Percentiles rank a stretch among this genome's conserved stretches.
phyloP scores from a whole-genome alignment of 768 basidiomycete genomes.

The Boletus insuetus region DNA sequence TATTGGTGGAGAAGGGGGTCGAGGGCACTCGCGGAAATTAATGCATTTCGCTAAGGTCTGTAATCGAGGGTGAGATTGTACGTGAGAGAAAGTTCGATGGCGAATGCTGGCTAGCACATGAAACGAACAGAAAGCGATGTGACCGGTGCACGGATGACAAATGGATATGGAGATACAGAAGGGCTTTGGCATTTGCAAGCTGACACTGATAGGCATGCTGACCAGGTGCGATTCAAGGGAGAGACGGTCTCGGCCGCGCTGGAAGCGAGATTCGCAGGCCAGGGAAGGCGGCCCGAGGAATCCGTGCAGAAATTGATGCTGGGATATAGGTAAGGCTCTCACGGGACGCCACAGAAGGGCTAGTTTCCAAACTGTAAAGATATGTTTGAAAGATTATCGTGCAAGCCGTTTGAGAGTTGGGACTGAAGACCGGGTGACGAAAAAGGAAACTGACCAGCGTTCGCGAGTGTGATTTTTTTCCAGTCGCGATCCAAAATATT shows the following conservation, averaged over 20 bases:
- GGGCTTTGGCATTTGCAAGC: not conserved
- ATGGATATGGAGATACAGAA: constrained; percentile 5
- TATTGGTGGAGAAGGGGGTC: not conserved
- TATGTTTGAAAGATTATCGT: too few species aligned
- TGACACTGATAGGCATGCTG: not conserved
- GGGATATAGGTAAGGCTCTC: not conserved
- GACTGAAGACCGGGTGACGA: too few species aligned
- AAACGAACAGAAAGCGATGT: not conserved
- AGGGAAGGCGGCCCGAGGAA: constrained; percentile 4
- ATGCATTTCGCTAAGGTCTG: constrained; percentile 7
- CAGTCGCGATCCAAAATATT: too few species aligned
- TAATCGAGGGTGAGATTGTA: constrained; percentile 16
- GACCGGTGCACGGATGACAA: not conserved
- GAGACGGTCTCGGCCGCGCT: not conserved
- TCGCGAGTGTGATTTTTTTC: too few species aligned
- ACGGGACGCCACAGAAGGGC: constrained; percentile 7
- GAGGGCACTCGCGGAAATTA: constrained; percentile 23
- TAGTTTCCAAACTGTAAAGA: too few species aligned
- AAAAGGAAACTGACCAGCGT: too few species aligned
- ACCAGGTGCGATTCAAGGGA: not conserved
- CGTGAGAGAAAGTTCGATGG: constrained; percentile 8
- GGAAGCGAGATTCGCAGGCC: not conserved
- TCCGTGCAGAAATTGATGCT: not conserved
- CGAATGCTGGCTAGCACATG: not conserved
- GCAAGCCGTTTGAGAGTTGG: too few species aligned